These are phyloP conservation scores for Phytophthora meadii DNA, from an alignment of 352 stramenopile genomes.

Conservation along the genomic window DNA sequence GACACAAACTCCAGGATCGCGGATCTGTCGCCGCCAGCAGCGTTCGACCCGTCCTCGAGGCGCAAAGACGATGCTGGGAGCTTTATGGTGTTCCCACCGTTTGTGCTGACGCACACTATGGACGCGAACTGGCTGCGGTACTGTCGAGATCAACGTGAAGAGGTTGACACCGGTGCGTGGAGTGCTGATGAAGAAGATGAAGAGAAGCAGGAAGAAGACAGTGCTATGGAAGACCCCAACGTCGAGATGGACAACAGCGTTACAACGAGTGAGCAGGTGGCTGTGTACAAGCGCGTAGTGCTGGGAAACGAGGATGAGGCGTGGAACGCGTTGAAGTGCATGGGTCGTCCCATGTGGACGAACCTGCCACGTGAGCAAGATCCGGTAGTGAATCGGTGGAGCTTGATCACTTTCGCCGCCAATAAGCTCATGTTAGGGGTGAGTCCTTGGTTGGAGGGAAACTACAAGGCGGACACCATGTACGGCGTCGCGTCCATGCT, in stretches of 20 bases:
- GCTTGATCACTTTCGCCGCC: not conserved
- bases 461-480: slow-evolving; percentile 7
- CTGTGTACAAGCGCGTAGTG: slow-evolving; percentile 2
- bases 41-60: slow-evolving; percentile 1
- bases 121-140: slow-evolving; percentile 6
- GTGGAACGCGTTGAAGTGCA: slow-evolving; percentile 6
- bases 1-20: slow-evolving; percentile 22
- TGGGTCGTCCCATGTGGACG: slow-evolving; percentile 22
- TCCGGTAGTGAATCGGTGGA: not conserved
- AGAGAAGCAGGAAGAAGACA: slow-evolving; percentile 1
- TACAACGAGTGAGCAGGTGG: not conserved
- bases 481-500: slow-evolving; percentile 21
- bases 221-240: too few species aligned
- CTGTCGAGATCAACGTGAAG: not conserved
- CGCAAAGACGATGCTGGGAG: not conserved
- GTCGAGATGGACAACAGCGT: not conserved
- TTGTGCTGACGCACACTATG: slow-evolving; percentile 24
- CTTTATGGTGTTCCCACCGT: slow-evolving; percentile 7
- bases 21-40: not conserved
- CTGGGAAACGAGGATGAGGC: not conserved
- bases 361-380: not conserved
- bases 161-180: not conserved
- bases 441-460: not conserved
- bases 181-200: not conserved
- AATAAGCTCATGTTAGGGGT: slow-evolving; percentile 12